phyloP scores from a whole-genome alignment of 371 early-diverging fungal genomes.

The Gilbertella persicaria region DNA sequence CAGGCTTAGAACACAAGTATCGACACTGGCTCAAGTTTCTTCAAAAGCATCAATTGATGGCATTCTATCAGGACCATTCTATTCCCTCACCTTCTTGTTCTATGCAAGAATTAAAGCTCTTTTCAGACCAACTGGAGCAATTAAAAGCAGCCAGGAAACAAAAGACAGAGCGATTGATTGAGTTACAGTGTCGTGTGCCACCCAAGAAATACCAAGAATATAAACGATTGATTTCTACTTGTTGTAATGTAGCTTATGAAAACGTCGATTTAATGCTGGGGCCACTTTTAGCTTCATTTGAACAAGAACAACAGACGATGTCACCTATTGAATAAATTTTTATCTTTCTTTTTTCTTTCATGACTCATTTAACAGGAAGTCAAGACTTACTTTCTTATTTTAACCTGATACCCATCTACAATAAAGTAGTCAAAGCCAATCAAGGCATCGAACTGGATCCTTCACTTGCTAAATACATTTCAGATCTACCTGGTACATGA shows the following conservation, averaged over 20 bases:
- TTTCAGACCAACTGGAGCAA: constrained; percentile 8
- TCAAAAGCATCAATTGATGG: constrained; percentile 12
- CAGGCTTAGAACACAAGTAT: constrained; percentile 8
- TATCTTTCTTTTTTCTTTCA: not conserved
- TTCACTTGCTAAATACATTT: constrained; percentile 52
- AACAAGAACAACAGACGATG: constrained; percentile 1
- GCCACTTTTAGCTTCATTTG: constrained; percentile 35
- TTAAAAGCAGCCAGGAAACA: constrained; percentile 18
- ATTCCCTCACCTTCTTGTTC: constrained; percentile 12
- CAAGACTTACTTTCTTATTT: constrained; percentile 59
- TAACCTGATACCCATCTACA: constrained; percentile 58
- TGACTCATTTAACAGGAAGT: constrained; percentile 44
- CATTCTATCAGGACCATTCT: constrained; percentile 1
- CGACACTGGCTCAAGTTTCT: constrained; percentile 16
- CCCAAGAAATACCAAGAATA: constrained; percentile 46
- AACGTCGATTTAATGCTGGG: constrained; percentile 48
- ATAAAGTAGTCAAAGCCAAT: constrained; percentile 54
- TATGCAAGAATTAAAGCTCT: constrained; percentile 5
- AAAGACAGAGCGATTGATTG: constrained; percentile 21
- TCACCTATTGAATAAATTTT: not conserved
- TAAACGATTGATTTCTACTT: constrained; percentile 48
- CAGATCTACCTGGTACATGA: constrained; percentile 57
- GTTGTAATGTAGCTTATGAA: constrained; percentile 51
- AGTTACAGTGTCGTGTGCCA: constrained; percentile 27
- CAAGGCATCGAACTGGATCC: constrained; percentile 44